Percentiles rank a stretch among this genome's conserved stretches.
These are phyloP conservation scores for Somion occarium DNA, from an alignment of 1,284 basidiomycete species.

Conservation along the genomic window DNA sequence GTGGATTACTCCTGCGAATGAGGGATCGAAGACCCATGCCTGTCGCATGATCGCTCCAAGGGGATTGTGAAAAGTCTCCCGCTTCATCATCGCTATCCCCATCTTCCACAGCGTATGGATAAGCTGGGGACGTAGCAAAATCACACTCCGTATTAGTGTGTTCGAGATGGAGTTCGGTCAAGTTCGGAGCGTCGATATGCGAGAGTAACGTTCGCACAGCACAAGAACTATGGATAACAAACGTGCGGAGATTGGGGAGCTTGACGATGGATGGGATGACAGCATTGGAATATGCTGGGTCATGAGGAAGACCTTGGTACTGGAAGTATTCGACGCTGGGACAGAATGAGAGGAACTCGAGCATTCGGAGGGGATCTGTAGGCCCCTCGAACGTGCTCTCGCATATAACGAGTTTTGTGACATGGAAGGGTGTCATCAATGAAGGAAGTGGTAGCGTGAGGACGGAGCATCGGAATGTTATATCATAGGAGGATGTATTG, in stretches of 20 bases:
- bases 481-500: slow-evolving; percentile 9
- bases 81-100: slow-evolving; percentile 73
- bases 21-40: slow-evolving; percentile 73
- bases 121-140: slow-evolving; percentile 27
- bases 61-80: slow-evolving; percentile 66
- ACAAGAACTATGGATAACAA: slow-evolving; percentile 54
- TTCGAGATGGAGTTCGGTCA: slow-evolving; percentile 55
- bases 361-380: slow-evolving; percentile 40
- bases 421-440: slow-evolving; percentile 42
- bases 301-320: slow-evolving; percentile 50
- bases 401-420: slow-evolving; percentile 50
- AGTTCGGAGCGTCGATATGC: slow-evolving; percentile 48
- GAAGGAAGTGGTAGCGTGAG: slow-evolving; percentile 39
- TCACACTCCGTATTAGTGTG: slow-evolving; percentile 61
- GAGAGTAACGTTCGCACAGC: slow-evolving; percentile 60
- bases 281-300: slow-evolving; percentile 32
- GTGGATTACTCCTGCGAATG: slow-evolving; percentile 51
- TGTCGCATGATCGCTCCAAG: slow-evolving; percentile 68
- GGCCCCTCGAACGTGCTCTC: slow-evolving; percentile 37
- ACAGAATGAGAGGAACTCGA: slow-evolving; percentile 54
- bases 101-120: slow-evolving; percentile 17
- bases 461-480: slow-evolving; percentile 23
- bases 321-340: slow-evolving; percentile 54
- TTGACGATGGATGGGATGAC: slow-evolving; percentile 35
- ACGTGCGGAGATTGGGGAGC: slow-evolving; percentile 49